A percentile compares a stretch with the other conserved stretches of the same genome.
Evolutionary conservation across 345 rosid species (phyloP).

Genomic region (Triadica sebifera): DNA sequence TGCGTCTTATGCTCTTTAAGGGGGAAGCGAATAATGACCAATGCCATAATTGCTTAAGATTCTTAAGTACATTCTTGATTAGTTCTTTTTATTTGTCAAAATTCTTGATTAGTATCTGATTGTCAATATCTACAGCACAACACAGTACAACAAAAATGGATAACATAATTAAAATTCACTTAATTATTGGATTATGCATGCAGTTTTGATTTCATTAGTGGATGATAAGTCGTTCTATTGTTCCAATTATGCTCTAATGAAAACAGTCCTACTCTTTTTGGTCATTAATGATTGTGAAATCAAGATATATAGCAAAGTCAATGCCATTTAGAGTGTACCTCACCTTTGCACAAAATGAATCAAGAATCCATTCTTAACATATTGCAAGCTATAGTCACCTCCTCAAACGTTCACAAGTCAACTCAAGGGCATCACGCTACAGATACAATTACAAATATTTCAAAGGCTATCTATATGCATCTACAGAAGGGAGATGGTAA

Average conservation of each 20-base stretch:
- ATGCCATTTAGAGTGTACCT: background rate
- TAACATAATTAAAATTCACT: no score
- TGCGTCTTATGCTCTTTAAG: no score
- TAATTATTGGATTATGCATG: background rate
- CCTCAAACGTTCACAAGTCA: background rate
- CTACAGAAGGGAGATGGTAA: slow-evolving; percentile 16
- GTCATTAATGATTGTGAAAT: background rate
- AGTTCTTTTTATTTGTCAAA: no score
- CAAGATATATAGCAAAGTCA: background rate
- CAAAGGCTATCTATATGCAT: background rate
- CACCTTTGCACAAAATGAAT: slow-evolving; percentile 1
- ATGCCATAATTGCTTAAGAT: no score
- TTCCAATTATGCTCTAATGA: background rate
- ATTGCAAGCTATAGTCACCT: background rate
- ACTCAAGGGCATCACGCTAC: slow-evolving; percentile 5
- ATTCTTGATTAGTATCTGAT: no score
- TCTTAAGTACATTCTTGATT: no score
- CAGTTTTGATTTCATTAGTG: background rate
- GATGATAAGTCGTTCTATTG: background rate
- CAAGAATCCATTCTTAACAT: background rate
- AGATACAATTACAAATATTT: background rate
- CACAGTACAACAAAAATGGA: no score
- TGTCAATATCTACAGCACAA: no score
- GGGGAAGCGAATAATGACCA: no score
- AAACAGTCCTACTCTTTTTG: background rate